Base-by-base conservation (phyloP, 2,329 filamentous ascomycete species). In the Parafenestella ontariensis region DNA sequence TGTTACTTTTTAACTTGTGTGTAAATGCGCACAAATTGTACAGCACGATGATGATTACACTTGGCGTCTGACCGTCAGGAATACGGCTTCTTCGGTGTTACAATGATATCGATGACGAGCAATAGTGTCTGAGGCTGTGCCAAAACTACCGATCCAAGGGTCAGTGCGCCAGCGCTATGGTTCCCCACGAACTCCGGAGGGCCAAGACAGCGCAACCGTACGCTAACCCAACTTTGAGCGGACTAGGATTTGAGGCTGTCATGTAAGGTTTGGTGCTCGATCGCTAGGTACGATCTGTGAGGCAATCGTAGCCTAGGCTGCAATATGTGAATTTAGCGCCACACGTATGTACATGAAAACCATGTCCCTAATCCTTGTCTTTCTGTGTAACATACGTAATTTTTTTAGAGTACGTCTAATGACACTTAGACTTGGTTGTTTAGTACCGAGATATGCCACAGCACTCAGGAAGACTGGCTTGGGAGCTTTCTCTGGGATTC, bases 101-200 rank as follows among this genome's bases (percentile, higher is more conserved):
- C 31, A 42, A 54, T 52, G 46, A 60, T 61, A 56, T 64, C 55
- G 50, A 61, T 43, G 56, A 59, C 34, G 49, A 49, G 28, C 18
- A 37, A 42, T 36, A 3, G 20, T 39, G 28, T 26, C 29, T 26
- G 17, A 37, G 37, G 46, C 53, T 20, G 50, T 54, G 24, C 52
- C 52, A 56, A 52, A 65, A 53, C 52, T 54, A 41, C 56, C 52
- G 40, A 56, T 51, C 21, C 5, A 17, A 31, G 39, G 39, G 37
- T 41, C 44, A 43, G 43, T 50, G 50, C 47, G 5, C 26, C 39
- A 23, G 50, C 61, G 56, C 57, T 61, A 69, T 72, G 70, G 69
- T 70, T 72, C 69, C 69, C 69, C 70, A 66, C 65, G 53, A 64
- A 64, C 52, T 68, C 69, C 62, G 62, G 56, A 56, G 26, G 31